phyloP scores from a whole-genome alignment of 2,329 filamentous ascomycete species.

The Magnaporthiopsis rhizophila region DNA sequence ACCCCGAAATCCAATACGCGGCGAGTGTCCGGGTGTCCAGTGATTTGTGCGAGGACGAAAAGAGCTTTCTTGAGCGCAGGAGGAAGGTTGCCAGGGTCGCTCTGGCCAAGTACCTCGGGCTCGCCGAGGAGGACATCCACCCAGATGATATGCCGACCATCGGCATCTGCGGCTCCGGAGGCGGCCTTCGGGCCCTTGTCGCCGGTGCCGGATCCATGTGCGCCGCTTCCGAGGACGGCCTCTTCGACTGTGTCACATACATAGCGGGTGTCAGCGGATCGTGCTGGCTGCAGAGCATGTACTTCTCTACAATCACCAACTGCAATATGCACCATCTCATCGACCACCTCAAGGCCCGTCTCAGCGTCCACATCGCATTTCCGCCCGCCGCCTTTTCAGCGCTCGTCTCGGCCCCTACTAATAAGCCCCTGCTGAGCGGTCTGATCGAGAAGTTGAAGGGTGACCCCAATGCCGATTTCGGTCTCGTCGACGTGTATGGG shows the following conservation, averaged over 20 bases:
- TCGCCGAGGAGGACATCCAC: conserved; percentile 75
- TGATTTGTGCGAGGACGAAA: conserved; percentile 77
- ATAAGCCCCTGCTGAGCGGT: conserved; percentile 81
- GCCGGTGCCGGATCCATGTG: conserved; percentile 83
- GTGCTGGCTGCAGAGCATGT: conserved; percentile 89
- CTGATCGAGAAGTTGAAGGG: conserved; percentile 88
- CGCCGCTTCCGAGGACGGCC: conserved; percentile 73
- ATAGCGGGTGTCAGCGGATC: conserved; percentile 92
- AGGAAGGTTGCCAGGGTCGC: conserved; percentile 62
- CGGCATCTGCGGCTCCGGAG: conserved; percentile 89
- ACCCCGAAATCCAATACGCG: conserved; percentile 80
- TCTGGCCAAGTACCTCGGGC: conserved; percentile 71
- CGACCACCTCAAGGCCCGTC: conserved; percentile 76
- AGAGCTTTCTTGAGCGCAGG: conserved; percentile 62
- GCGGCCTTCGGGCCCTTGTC: conserved; percentile 81
- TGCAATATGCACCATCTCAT: conserved; percentile 63
- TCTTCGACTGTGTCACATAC: conserved; percentile 93
- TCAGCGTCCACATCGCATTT: conserved; percentile 86
- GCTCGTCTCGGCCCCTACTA: conserved; percentile 82
- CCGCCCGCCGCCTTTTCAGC: conserved; percentile 76
- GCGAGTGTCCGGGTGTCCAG: conserved; percentile 75
- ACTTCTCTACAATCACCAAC: conserved; percentile 68
- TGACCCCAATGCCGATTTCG: conserved; percentile 71
- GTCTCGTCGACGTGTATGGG: conserved; percentile 89
- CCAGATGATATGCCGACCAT: conserved; percentile 90